Percentiles rank a stretch among this genome's conserved stretches.
These are phyloP conservation scores for Lactarius sanguifluus DNA, from an alignment of 768 basidiomycete species.

Conservation along the genomic window DNA sequence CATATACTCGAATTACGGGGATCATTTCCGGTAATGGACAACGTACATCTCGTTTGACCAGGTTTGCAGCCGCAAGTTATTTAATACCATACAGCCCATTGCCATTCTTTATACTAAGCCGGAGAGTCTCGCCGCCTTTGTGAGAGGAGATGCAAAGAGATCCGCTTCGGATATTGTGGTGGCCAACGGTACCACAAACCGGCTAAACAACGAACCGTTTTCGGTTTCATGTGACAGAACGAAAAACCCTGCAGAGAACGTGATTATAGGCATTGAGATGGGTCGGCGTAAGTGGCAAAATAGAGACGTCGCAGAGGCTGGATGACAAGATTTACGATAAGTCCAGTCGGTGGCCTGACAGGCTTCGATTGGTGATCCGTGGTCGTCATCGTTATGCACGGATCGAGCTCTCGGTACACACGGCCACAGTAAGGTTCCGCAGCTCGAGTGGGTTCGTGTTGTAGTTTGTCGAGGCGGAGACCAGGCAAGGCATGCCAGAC, in stretches of 20 bases:
- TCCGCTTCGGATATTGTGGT: not conserved
- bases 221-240: no score
- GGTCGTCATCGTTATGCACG: no score
- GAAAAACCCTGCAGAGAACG: no score
- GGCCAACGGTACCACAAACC: not conserved
- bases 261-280: no score
- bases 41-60: not conserved
- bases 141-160: not conserved
- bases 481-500: no score
- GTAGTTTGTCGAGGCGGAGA: no score
- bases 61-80: not conserved
- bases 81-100: conserved; percentile 5
- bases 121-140: not conserved
- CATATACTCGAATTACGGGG: conserved; percentile 67
- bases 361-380: no score
- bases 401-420: no score
- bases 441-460: no score
- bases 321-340: not conserved
- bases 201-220: not conserved
- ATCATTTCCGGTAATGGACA: conserved; percentile 42
- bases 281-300: not conserved
- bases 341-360: no score
- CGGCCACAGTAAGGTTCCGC: no score
- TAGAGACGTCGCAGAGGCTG: not conserved
- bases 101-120: not conserved